Evolutionary conservation across 2,329 filamentous ascomycete species (phyloP).

Genomic region (Emericellopsis atlantica): DNA sequence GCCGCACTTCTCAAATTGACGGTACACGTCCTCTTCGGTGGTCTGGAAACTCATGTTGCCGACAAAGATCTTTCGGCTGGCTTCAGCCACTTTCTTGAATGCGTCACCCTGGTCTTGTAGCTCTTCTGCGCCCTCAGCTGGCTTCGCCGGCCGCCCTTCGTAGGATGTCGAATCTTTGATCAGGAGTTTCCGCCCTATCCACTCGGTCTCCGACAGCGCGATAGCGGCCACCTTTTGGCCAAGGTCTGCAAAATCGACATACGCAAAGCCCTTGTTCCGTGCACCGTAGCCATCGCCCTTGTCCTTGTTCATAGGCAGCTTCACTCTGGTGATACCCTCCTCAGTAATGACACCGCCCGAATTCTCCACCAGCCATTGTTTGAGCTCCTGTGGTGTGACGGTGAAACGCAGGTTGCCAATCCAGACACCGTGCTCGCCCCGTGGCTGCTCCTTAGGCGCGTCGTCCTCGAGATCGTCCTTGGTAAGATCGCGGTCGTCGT

Average conservation of each 20-base stretch:
- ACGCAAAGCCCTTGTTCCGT: constrained; percentile 88
- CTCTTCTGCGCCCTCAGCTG: constrained; percentile 22
- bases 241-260: constrained; percentile 75
- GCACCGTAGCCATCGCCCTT: constrained; percentile 8
- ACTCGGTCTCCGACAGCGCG: constrained; percentile 71
- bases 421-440: constrained; percentile 76
- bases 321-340: constrained; percentile 69
- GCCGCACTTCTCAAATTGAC: constrained; percentile 79
- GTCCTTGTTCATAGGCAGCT: constrained; percentile 58
- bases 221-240: constrained; percentile 65
- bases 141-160: constrained; percentile 72
- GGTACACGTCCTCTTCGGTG: constrained; percentile 66
- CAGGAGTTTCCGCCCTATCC: constrained; percentile 66
- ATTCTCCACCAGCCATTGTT: constrained; percentile 65
- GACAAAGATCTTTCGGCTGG: constrained; percentile 77
- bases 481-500: constrained; percentile 12
- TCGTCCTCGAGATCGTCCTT: constrained; percentile 16
- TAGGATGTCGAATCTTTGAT: constrained; percentile 91
- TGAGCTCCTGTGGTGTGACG: constrained; percentile 60
- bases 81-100: constrained; percentile 33
- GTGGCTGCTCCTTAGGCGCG: constrained; percentile 29
- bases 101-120: constrained; percentile 13
- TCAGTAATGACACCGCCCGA: constrained; percentile 53
- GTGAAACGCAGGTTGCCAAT: constrained; percentile 90
- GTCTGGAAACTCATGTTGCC: constrained; percentile 79